Base-by-base conservation (phyloP, 495 filamentous ascomycete species). In the Penicillium manginii region DNA sequence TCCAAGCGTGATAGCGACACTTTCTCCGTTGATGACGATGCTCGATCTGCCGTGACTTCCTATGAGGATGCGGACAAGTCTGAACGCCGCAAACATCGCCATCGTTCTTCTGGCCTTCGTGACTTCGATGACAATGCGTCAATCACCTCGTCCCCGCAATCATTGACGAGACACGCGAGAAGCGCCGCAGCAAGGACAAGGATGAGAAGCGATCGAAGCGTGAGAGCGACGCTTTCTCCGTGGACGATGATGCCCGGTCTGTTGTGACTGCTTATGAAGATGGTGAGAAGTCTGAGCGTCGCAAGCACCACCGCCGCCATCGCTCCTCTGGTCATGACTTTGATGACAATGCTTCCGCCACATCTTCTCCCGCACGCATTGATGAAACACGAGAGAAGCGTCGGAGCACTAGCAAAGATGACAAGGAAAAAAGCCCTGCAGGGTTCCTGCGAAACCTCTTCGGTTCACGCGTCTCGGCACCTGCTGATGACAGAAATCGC, bases 381-480 rank as follows among this genome's bases (percentile, higher is more conserved):
- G 64, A 68, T 39, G 69, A 70, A 21, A 63, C 57, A 29, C 62
- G 62, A 26, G 71, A 69, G 57, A 77, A 73, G 29, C 49, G 68
- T 21, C 60, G 53, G 17, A 53, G 59, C 26, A 29, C 26, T 29
- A 29, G 26, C 37, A 69, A 71, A 31, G 64, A 76, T 12, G 67
- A 74, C 10, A 74, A 77, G 29, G 66, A 64, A 3, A 72, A 68
- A 55, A 67, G 60, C n/a, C 65, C 69, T 47, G 65, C 71, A 31
- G 65, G 74, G 9, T 65, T 81, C 31, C 59, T 79, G 43, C 67
- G 69, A 57, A 73, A 59, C 57, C 53, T 78, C 7, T 79, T 78
- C 43, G 73, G 76, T 11, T 78, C 76, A 8, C 60, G 63, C 40
- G 70, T 71, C 3, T 73, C 74, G 14, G 70, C 70, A 37, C 67